Conservation (phyloP, 805 yeast species). For the Ogataea paraovalis region DNA sequence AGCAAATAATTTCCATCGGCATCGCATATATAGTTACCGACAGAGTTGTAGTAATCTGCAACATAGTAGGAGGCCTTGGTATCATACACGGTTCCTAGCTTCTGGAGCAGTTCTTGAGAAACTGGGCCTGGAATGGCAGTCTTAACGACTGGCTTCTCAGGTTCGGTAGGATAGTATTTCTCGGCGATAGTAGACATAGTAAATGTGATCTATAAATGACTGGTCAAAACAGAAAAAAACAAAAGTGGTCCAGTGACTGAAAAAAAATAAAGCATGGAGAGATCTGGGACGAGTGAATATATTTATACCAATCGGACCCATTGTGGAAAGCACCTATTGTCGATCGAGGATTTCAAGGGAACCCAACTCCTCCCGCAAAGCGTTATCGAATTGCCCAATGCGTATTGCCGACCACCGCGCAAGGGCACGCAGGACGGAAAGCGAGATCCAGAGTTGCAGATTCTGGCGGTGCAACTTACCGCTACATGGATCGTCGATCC, state of each 20-base stretch:
- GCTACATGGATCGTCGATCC: too few species aligned
- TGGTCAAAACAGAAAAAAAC: background rate
- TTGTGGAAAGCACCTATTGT: too few species aligned
- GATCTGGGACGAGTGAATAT: background rate
- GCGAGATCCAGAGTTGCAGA: slow-evolving; percentile 1
- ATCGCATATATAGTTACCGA: slow-evolving; percentile 63
- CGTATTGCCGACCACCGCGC: background rate
- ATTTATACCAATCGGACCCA: background rate
- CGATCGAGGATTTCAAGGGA: background rate
- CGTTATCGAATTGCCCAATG: background rate
- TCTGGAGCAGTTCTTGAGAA: slow-evolving; percentile 34
- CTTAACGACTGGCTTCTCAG: slow-evolving; percentile 40
- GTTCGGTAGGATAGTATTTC: slow-evolving; percentile 43
- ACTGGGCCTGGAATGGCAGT: slow-evolving; percentile 49
- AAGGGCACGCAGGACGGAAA: background rate
- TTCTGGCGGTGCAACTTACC: background rate
- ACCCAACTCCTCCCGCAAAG: background rate
- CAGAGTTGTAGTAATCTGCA: slow-evolving; percentile 59
- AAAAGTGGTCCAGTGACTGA: background rate
- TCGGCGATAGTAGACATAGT: slow-evolving; percentile 24
- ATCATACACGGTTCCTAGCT: slow-evolving; percentile 49
- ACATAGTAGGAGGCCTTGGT: slow-evolving; percentile 60
- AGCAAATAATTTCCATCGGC: slow-evolving; percentile 59
- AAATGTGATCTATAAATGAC: background rate
- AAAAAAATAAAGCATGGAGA: background rate